phyloP scores from a whole-genome alignment of 192 early-diverging fungal species.

The Rhizophlyctis rosea region DNA sequence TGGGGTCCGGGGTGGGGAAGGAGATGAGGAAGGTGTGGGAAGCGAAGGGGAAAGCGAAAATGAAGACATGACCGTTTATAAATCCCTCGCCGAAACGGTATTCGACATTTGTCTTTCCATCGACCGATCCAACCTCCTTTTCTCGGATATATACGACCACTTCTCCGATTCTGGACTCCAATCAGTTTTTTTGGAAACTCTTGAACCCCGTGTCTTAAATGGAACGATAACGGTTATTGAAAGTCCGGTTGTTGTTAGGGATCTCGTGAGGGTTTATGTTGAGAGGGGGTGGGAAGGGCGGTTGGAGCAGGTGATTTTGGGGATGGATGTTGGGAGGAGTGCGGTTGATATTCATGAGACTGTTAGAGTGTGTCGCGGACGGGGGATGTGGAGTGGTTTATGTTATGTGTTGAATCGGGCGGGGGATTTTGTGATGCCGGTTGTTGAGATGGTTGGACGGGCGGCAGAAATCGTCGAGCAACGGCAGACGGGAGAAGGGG shows the following conservation, averaged over 20 bases:
- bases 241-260: constrained; percentile 39
- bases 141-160: constrained; percentile 47
- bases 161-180: constrained; percentile 34
- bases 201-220: constrained; percentile 42
- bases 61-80: constrained; percentile 22
- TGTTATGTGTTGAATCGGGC: constrained; percentile 44
- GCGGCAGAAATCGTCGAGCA: constrained; percentile 18
- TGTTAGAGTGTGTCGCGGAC: constrained; percentile 28
- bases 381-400: constrained; percentile 36
- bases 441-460: constrained; percentile 38
- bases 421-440: constrained; percentile 42
- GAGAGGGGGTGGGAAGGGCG: constrained; percentile 25
- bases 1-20: constrained; percentile 19
- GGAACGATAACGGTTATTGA: constrained; percentile 25
- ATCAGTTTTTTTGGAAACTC: constrained; percentile 36
- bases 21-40: neutral
- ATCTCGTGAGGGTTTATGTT: constrained; percentile 24
- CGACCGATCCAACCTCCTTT: constrained; percentile 39
- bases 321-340: constrained; percentile 35
- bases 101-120: constrained; percentile 39
- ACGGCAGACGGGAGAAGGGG: neutral
- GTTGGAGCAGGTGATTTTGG: constrained; percentile 48
- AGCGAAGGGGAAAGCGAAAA: constrained; percentile 13
- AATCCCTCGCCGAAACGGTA: constrained; percentile 26
- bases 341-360: constrained; percentile 42